A percentile compares a stretch with the other conserved stretches of the same genome.
phyloP scores from a whole-genome alignment of 2,329 filamentous ascomycete species.

The Thermothelomyces thermophilus region DNA sequence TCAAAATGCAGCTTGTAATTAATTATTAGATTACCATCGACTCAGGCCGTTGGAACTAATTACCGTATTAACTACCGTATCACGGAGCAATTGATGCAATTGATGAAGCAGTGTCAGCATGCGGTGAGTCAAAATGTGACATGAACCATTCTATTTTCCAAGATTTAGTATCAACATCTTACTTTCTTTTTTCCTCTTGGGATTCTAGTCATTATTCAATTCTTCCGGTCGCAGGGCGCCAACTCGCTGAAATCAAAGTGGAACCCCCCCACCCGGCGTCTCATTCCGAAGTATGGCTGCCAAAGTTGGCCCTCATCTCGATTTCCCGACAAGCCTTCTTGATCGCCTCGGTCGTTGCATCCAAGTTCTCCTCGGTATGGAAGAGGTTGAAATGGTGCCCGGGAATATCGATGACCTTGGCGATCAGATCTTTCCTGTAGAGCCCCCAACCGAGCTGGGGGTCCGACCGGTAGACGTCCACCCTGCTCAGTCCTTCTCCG shows the following conservation, averaged over 20 bases:
- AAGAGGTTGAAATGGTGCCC: conserved; percentile 49
- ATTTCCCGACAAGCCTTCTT: conserved; percentile 26
- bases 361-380: conserved; percentile 24
- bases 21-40: too few relatives aligned
- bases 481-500: conserved; percentile 25
- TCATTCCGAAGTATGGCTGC: too few relatives aligned
- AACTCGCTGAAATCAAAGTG: not conserved
- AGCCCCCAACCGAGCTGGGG: conserved; percentile 42
- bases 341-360: conserved; percentile 25
- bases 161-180: not conserved
- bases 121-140: too few relatives aligned
- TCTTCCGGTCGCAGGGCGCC: too few relatives aligned
- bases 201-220: too few relatives aligned
- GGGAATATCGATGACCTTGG: conserved; percentile 40
- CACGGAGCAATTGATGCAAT: too few relatives aligned
- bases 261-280: too few relatives aligned
- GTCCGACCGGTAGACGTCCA: conserved; percentile 41
- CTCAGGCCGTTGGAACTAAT: too few relatives aligned
- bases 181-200: not conserved
- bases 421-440: conserved; percentile 40
- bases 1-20: too few relatives aligned
- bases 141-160: not conserved
- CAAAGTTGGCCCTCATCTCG: conserved; percentile 1
- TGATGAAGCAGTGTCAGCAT: too few relatives aligned
- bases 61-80: too few relatives aligned